Percentiles rank a stretch among this genome's conserved stretches.
Evolutionary conservation across 2,329 filamentous ascomycete species (phyloP).

Genomic region (Amylocarpus encephaloides): DNA sequence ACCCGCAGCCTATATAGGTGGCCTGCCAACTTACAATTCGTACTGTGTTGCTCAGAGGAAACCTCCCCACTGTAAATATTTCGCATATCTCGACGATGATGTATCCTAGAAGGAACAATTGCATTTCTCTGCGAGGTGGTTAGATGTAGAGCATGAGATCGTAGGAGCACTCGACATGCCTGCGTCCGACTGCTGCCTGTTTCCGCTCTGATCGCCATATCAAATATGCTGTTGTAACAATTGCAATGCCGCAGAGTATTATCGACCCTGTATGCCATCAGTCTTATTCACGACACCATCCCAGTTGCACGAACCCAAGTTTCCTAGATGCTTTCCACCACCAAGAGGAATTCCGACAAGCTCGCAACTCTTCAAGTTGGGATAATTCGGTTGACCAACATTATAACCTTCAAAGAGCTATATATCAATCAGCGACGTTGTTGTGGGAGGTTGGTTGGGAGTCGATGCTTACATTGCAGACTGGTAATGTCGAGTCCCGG

Average conservation of each 20-base stretch:
- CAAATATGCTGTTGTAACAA: conserved; percentile 59
- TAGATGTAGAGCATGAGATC: background rate
- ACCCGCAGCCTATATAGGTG: background rate
- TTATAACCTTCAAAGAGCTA: conserved; percentile 54
- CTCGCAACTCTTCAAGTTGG: conserved; percentile 55
- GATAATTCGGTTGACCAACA: conserved; percentile 11
- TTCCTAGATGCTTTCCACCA: conserved; percentile 62
- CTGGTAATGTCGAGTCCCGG: conserved; percentile 72
- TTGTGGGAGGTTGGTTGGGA: background rate
- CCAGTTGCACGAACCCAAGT: conserved; percentile 60
- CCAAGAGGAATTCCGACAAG: conserved; percentile 70
- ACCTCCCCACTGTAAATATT: conserved; percentile 89
- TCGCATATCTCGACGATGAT: conserved; percentile 88
- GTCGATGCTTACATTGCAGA: conserved; percentile 68
- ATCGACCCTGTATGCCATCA: conserved; percentile 65
- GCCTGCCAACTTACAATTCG: conserved; percentile 56
- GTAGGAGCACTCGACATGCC: conserved; percentile 44
- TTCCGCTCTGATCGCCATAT: conserved; percentile 80
- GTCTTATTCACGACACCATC: conserved; percentile 6
- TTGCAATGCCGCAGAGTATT: conserved; percentile 70
- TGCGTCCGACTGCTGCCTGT: conserved; percentile 85
- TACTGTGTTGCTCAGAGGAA: conserved; percentile 65
- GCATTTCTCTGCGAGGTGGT: conserved; percentile 69
- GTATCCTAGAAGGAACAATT: conserved; percentile 82
- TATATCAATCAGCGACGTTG: conserved; percentile 2